These are phyloP conservation scores for Myxozyma udenii DNA, from an alignment of 805 yeast species.

Conservation along the genomic window DNA sequence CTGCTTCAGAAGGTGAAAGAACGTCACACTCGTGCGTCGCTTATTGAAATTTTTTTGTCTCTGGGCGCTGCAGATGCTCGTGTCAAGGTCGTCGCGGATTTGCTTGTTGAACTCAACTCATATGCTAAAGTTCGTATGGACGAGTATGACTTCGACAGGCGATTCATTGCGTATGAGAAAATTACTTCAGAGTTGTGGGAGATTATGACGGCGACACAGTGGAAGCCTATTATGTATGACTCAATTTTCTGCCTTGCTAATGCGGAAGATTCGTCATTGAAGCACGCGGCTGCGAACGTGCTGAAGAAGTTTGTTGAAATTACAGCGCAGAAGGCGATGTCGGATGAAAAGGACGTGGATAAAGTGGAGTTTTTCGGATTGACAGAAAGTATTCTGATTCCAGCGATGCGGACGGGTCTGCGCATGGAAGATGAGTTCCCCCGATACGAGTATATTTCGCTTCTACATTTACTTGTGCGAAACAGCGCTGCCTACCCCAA, in stretches of 20 bases:
- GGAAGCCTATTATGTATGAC: constrained; percentile 75
- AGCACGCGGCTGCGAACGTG: constrained; percentile 69
- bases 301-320: constrained; percentile 64
- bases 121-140: constrained; percentile 59
- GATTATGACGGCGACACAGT: constrained; percentile 52
- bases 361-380: constrained; percentile 12
- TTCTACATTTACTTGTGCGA: constrained; percentile 62
- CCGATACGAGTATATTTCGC: constrained; percentile 66
- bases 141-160: constrained; percentile 74
- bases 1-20: constrained; percentile 61
- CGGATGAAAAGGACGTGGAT: constrained; percentile 40
- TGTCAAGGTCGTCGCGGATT: constrained; percentile 46
- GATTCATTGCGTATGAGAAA: constrained; percentile 63
- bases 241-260: constrained; percentile 71
- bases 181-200: constrained; percentile 49
- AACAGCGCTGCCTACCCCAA: constrained; percentile 45
- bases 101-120: constrained; percentile 69
- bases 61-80: constrained; percentile 54
- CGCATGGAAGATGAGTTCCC: constrained; percentile 58
- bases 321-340: constrained; percentile 42
- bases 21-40: constrained; percentile 55
- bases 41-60: constrained; percentile 58
- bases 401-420: constrained; percentile 64
- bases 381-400: constrained; percentile 56
- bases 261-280: constrained; percentile 71